Evolutionary conservation across 345 rosid genomes (phyloP).

Genomic region (Linum trigynum): DNA sequence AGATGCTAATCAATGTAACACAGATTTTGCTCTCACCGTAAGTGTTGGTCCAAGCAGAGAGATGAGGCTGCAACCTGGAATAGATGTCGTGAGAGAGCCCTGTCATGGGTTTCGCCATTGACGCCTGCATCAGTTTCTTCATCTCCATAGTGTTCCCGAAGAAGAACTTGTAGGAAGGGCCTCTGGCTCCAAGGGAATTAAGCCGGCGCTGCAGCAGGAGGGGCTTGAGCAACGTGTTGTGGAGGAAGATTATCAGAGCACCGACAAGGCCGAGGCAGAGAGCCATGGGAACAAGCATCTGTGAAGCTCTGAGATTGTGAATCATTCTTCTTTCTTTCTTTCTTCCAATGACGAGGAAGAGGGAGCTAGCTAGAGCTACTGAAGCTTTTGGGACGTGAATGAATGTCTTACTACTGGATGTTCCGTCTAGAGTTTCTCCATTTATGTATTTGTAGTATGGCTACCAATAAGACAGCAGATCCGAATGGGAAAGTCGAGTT

Average conservation of each 20-base stretch:
- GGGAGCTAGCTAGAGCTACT: too few relatives aligned
- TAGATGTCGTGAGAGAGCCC: background rate
- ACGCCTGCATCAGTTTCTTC: background rate
- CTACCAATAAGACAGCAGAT: too few relatives aligned
- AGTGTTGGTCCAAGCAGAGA: background rate
- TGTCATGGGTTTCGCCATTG: background rate
- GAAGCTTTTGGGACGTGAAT: too few relatives aligned
- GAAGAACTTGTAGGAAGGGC: background rate
- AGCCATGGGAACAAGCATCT: background rate
- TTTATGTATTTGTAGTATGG: too few relatives aligned
- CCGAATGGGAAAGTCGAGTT: too few relatives aligned
- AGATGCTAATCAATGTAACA: too few relatives aligned
- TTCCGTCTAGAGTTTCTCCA: too few relatives aligned
- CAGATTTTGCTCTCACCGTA: background rate
- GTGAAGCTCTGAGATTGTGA: background rate
- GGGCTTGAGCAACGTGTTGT: background rate
- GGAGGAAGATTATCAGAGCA: background rate
- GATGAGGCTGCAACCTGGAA: background rate
- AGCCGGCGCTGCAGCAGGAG: background rate
- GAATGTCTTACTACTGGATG: too few relatives aligned
- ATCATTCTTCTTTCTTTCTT: too few relatives aligned
- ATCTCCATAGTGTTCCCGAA: background rate
- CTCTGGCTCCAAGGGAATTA: background rate
- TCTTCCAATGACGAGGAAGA: too few relatives aligned
- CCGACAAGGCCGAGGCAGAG: background rate